Evolutionary conservation across 164 flowering plant species (phyloP).

Genomic region (Stephania japonica): DNA sequence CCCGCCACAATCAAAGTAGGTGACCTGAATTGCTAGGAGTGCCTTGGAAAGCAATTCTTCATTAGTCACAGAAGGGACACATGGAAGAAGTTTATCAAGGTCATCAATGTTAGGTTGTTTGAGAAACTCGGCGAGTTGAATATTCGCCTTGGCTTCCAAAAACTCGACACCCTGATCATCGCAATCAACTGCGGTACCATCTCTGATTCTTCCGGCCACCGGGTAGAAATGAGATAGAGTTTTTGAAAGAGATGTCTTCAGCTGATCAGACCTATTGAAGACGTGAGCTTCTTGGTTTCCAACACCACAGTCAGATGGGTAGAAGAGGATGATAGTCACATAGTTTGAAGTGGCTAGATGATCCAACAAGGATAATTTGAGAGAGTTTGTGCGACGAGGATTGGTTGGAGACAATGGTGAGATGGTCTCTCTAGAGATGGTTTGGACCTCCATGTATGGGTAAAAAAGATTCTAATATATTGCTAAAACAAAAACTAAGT

Average conservation of each 20-base stretch:
- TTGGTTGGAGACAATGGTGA: not conserved
- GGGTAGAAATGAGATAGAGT: not conserved
- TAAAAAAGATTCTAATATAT: too few relatives aligned
- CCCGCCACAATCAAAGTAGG: not conserved
- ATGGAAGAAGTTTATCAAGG: not conserved
- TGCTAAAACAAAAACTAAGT: too few relatives aligned
- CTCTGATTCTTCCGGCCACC: not conserved
- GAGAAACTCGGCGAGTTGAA: not conserved
- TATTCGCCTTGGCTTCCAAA: not conserved
- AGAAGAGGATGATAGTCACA: not conserved
- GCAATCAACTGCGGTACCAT: not conserved
- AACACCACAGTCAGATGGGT: not conserved
- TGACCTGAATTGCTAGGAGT: not conserved
- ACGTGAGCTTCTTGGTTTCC: not conserved
- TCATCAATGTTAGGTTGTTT: not conserved
- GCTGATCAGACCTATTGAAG: not conserved
- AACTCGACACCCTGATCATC: not conserved
- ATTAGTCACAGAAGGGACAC: not conserved
- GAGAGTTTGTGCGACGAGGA: not conserved
- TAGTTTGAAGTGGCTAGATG: not conserved
- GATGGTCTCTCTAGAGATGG: not conserved
- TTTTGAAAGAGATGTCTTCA: not conserved
- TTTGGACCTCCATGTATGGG: not conserved
- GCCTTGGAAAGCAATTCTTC: not conserved
- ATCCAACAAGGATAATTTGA: not conserved